Evolutionary conservation across 1,284 basidiomycete genomes (phyloP), one percentile per base, ranked within the genome.

Genomic region (Cutaneotrichosporon mucoides): DNA sequence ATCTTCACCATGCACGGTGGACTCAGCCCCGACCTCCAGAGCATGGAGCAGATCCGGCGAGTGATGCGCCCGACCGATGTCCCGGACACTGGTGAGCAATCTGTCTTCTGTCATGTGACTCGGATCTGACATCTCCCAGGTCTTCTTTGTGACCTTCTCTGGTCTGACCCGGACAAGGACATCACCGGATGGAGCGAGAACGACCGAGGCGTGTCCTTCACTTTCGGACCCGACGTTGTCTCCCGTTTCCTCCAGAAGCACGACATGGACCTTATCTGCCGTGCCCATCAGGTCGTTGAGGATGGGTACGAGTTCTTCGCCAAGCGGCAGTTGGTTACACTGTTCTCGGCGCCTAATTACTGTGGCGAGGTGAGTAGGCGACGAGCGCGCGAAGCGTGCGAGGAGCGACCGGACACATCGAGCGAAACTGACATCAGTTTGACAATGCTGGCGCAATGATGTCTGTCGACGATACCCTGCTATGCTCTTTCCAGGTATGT

Each of bases 381-480:
- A 13, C 43, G 15, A 44, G 43, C 43, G 24, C 43, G 43, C 15
- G n/a, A 16, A 34, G 33, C 45, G 8, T 47, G 33, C 45, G 24
- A 24, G 24, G 24, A 24, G 24, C 24, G 24, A 24, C 24, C 24
- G 24, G 24, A 24, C 24, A 24, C 24, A 24, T 24, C 24, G 24
- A 24, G 24, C 24, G 24, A 24, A 24, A 24, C 45, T 51, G 15
- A 36, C 38, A 13, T 12, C 55, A 78, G 82, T 99, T 99, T 73
- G 96, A 99, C 80, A 99, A 99, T 76, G 94, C 94, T 13, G 95
- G 95, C 44, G 95, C 95, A 35, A 98, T 99, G 95, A 99, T 99
- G 96, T 94, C 90, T 73, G 96, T 99, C 55, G 95, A 98, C 76
- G 95, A 99, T 81, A 97, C 94, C 7, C 79, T 99, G 67, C 80